Evolutionary conservation across 495 filamentous ascomycete species (phyloP).

Genomic region (Geoglossum glabrum): DNA sequence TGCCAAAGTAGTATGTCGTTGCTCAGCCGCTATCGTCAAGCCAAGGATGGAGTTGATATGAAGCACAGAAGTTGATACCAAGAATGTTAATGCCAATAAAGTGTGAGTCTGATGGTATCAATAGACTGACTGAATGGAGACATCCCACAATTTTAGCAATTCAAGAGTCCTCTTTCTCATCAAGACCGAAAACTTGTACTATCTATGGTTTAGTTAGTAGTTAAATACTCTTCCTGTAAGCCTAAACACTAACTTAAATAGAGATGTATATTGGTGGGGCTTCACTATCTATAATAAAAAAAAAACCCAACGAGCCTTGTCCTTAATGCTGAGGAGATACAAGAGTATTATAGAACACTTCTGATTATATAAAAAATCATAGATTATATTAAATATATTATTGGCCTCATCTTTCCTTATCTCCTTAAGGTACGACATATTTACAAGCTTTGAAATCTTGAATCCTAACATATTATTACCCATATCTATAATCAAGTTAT

Average conservation of each 20-base stretch:
- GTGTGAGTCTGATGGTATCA: background rate
- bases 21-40: background rate
- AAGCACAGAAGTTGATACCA: background rate
- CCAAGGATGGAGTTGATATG: background rate
- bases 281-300: too few species aligned
- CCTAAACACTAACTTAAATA: background rate
- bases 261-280: too few species aligned
- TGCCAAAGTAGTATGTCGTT: background rate
- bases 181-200: background rate
- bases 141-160: background rate
- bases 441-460: too few species aligned
- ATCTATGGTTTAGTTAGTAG: background rate
- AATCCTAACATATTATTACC: too few species aligned
- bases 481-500: too few species aligned
- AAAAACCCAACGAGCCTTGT: too few species aligned
- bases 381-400: too few species aligned
- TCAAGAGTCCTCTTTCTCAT: background rate
- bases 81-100: background rate
- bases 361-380: too few species aligned
- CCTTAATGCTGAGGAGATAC: too few species aligned
- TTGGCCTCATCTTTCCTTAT: too few species aligned
- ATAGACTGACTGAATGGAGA: background rate
- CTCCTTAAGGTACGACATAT: too few species aligned
- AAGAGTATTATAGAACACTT: too few species aligned
- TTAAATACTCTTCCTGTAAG: background rate